Evolutionary conservation across 495 filamentous ascomycete species (phyloP), one percentile per base, ranked within the genome.

Genomic region (Schizothecium vesticola): DNA sequence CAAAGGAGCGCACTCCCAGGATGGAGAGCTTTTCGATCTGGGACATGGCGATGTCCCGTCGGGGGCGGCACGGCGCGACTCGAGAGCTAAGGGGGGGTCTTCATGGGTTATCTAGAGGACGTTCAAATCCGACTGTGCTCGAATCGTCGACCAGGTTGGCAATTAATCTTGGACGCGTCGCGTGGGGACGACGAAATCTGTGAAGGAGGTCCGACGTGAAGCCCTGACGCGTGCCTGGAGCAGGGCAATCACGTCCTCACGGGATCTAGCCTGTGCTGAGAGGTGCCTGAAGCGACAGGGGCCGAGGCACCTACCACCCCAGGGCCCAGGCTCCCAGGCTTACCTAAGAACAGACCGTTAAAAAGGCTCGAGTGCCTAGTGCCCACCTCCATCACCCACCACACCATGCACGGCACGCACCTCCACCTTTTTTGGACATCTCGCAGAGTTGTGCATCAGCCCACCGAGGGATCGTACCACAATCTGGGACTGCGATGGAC

Each of bases 11-110:
- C 72, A 99, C 85, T 74, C 95, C 94, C 72, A 87, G 74, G 67
- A 97, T 96, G 59, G 89, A 90, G 69, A 99, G 86, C 74, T 91
- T 95, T 76, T 99, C 92, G 67, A 99, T 92, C 76, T 87, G 92
- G 70, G 93, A 84, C 82, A 84, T 81, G 77, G 73, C 74, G 80
- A 71, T 55, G 66, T 11, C n/a, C 22, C 57, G n/a, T 76, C 59
- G 63, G 28, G 19, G n/a, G 64, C 16, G 58, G 28, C 43, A 11
- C 36, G 43, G 19, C 68, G 55, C 36, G 31, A 56, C 23, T 25
- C 31, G 28, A 43, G 65, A 31, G 22, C 22, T 63, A n/a, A 25
- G 12, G 57, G 28, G 21, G 26, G 21, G 58, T 63, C 21, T 22
- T 61, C 21, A 26, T 36, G 43, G 26, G 63, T 22, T 36, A n/a